phyloP scores from a whole-genome alignment of 2,329 filamentous ascomycete species.

The Harringtonia aguacate region DNA sequence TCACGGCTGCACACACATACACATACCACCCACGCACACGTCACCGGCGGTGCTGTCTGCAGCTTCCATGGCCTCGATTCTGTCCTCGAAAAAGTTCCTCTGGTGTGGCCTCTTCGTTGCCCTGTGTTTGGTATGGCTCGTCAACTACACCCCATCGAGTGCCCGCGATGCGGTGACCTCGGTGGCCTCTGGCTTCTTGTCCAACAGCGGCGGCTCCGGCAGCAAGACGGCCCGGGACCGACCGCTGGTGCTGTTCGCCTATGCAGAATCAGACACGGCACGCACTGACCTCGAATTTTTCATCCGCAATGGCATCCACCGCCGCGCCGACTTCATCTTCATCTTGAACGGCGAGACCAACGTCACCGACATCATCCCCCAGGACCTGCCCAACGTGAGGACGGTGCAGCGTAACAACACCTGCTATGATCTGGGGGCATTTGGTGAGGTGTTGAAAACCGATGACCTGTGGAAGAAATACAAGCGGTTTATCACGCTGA shows the following conservation, averaged over 20 bases:
- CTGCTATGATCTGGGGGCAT: constrained; percentile 25
- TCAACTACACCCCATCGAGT: no score
- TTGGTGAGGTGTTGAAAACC: constrained; percentile 21
- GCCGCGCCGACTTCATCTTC: constrained; percentile 27
- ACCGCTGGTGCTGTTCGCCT: constrained; percentile 24
- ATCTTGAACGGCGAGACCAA: constrained; percentile 25
- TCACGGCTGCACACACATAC: no score
- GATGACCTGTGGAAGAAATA: constrained; percentile 23
- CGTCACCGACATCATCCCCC: constrained; percentile 16
- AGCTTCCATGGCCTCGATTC: no score
- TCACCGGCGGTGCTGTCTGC: no score
- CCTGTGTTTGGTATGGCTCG: no score
- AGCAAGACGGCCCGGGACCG: no score
- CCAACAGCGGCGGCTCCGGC: no score
- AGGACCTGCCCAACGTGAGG: constrained; percentile 18
- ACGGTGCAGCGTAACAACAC: constrained; percentile 19
- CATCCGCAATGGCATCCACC: constrained; percentile 24
- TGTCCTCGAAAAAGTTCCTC: no score
- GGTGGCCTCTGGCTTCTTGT: no score
- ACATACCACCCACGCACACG: no score
- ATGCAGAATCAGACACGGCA: constrained; percentile 20
- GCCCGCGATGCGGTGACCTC: no score
- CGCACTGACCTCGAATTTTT: constrained; percentile 25
- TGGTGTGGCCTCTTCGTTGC: no score
- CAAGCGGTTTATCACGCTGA: constrained; percentile 24